Evolutionary conservation across 2,329 filamentous ascomycete species (phyloP).

Genomic region (Leptographium procerum): DNA sequence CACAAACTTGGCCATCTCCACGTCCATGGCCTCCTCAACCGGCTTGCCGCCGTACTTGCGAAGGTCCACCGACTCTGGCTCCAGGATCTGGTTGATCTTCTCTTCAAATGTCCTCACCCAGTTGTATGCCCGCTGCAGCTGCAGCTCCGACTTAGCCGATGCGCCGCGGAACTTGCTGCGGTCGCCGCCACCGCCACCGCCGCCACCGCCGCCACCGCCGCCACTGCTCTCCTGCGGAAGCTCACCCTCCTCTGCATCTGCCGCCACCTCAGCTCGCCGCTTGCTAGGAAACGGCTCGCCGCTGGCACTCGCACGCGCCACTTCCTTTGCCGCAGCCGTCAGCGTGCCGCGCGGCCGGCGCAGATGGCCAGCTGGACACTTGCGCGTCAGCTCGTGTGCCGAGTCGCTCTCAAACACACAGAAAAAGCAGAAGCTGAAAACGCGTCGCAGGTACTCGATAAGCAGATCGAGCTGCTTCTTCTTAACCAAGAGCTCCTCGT

Average conservation of each 20-base stretch:
- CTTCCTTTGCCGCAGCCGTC: conserved; percentile 69
- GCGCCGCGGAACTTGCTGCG: conserved; percentile 51
- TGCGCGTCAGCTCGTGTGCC: conserved; percentile 86
- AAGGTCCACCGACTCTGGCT: conserved; percentile 78
- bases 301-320: conserved; percentile 71
- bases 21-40: conserved; percentile 73
- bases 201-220: conserved; percentile 31
- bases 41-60: conserved; percentile 84
- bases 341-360: conserved; percentile 80
- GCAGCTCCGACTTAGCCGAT: conserved; percentile 71
- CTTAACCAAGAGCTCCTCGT: conserved; percentile 78
- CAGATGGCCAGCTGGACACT: conserved; percentile 95
- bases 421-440: conserved; percentile 99
- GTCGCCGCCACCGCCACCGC: conserved; percentile 18
- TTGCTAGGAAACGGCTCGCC: conserved; percentile 77
- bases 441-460: conserved; percentile 90
- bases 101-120: conserved; percentile 99
- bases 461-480: conserved; percentile 95
- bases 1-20: conserved; percentile 76
- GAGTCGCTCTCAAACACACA: conserved; percentile 98
- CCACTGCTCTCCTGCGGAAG: conserved; percentile 50
- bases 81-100: conserved; percentile 84
- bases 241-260: conserved; percentile 47
- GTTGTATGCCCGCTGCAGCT: conserved; percentile 89
- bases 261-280: conserved; percentile 44